Evolutionary conservation across 1,139 yeast species (phyloP).

Genomic region (Spathaspora sp.): DNA sequence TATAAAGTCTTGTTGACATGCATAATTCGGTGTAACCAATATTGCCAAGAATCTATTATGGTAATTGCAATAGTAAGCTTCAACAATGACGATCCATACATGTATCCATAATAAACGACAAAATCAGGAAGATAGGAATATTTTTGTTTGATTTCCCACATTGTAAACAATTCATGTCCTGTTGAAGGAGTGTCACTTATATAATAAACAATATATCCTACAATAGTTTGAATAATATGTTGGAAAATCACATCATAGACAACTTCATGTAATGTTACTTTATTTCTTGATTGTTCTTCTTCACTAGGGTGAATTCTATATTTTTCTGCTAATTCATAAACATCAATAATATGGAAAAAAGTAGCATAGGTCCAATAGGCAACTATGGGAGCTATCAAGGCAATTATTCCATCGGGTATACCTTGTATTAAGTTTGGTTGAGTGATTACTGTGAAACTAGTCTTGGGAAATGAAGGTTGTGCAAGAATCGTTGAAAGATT

Average conservation of each 20-base stretch:
- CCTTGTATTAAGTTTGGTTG: slow-evolving; percentile 32
- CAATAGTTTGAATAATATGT: slow-evolving; percentile 76
- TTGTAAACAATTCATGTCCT: slow-evolving; percentile 66
- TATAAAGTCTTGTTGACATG: slow-evolving; percentile 77
- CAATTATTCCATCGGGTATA: slow-evolving; percentile 70
- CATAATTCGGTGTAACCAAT: slow-evolving; percentile 84
- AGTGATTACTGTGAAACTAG: slow-evolving; percentile 4
- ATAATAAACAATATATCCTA: slow-evolving; percentile 55
- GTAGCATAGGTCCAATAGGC: slow-evolving; percentile 82
- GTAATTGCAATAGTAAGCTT: slow-evolving; percentile 64
- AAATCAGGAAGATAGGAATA: slow-evolving; percentile 42
- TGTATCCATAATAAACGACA: slow-evolving; percentile 49
- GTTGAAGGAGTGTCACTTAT: slow-evolving; percentile 38
- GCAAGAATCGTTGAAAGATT: slow-evolving; percentile 15
- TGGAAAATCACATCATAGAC: slow-evolving; percentile 79
- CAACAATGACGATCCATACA: slow-evolving; percentile 58
- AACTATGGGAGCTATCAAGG: slow-evolving; percentile 71
- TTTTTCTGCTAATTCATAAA: slow-evolving; percentile 69
- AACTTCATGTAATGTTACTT: slow-evolving; percentile 68
- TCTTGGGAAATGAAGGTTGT: slow-evolving; percentile 9
- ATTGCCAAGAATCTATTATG: slow-evolving; percentile 93
- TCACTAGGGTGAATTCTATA: slow-evolving; percentile 91
- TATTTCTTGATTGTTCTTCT: slow-evolving; percentile 74
- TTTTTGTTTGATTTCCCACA: slow-evolving; percentile 63
- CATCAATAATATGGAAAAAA: slow-evolving; percentile 74